Percentiles rank a stretch among this genome's conserved stretches.
Conservation (phyloP, 768 basidiomycete genomes). For the Tylopilus balloui region DNA sequence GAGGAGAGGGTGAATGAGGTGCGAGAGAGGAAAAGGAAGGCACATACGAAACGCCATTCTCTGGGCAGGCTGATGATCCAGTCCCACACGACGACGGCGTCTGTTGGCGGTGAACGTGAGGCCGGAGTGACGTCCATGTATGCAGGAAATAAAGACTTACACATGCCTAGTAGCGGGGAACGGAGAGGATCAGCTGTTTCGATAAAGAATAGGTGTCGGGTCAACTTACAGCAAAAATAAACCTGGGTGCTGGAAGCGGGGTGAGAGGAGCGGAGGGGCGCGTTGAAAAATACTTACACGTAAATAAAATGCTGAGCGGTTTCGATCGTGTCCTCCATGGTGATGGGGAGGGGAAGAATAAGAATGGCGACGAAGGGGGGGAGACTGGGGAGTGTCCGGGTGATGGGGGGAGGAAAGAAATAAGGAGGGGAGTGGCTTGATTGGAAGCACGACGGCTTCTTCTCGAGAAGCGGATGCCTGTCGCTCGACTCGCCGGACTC, state of each 20-base stretch:
- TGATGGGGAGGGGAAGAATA: conserved; percentile 18
- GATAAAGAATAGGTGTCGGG: conserved; percentile 14
- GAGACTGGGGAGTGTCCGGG: conserved; percentile 3
- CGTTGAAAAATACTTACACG: conserved; percentile 39
- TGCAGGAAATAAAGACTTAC: conserved; percentile 37
- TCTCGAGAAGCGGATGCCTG: conserved; percentile 28
- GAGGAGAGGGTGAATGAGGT: conserved; percentile 1
- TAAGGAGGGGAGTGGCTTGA: conserved; percentile 20
- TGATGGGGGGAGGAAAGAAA: conserved; percentile 24
- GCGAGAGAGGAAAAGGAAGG: background rate
- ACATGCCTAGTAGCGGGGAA: conserved; percentile 57
- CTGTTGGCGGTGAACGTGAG: conserved; percentile 33
- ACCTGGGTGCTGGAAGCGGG: conserved; percentile 49
- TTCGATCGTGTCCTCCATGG: conserved; percentile 45
- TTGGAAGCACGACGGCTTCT: conserved; percentile 26
- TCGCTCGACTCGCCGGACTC: conserved; percentile 13
- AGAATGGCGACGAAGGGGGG: conserved; percentile 8
- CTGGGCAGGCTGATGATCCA: conserved; percentile 75
- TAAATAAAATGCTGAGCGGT: conserved; percentile 75
- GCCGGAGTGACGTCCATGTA: conserved; percentile 14
- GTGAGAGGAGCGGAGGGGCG: conserved; percentile 5
- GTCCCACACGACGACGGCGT: conserved; percentile 81
- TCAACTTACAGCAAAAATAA: conserved; percentile 77
- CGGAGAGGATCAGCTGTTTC: conserved; percentile 29
- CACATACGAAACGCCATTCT: conserved; percentile 71